phyloP scores from a whole-genome alignment of 352 stramenopile genomes.

The Globisporangium viniferum region DNA sequence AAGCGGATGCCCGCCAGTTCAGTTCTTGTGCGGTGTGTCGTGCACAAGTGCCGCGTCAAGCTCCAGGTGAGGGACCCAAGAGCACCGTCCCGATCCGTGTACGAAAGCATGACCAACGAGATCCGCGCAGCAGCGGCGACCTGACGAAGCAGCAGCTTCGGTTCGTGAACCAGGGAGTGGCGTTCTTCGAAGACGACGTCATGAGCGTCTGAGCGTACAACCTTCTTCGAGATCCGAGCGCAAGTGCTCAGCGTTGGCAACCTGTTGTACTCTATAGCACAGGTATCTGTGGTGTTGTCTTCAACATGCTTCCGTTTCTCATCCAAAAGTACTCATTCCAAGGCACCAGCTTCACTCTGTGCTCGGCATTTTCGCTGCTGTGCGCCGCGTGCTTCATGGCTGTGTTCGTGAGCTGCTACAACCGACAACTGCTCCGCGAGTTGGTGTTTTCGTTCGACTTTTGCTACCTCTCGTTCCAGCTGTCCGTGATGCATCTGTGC shows the following conservation, averaged over 20 bases:
- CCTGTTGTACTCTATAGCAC: neutral
- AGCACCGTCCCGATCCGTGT: neutral
- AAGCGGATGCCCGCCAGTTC: constrained; percentile 1
- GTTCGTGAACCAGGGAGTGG: neutral
- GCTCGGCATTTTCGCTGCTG: constrained; percentile 1
- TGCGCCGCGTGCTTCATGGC: constrained; percentile 18
- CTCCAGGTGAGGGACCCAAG: neutral
- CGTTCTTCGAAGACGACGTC: constrained; percentile 9
- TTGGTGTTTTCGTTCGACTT: constrained; percentile 42
- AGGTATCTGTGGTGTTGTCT: neutral
- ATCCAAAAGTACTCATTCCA: neutral
- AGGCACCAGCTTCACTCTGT: neutral
- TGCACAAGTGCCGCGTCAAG: constrained; percentile 11
- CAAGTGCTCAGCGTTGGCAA: neutral
- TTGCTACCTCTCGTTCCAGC: constrained; percentile 32
- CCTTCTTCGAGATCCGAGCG: neutral
- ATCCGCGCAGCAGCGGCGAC: neutral
- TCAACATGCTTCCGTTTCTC: constrained; percentile 6
- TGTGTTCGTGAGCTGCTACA: constrained; percentile 9
- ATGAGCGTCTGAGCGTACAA: neutral
- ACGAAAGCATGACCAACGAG: constrained; percentile 1
- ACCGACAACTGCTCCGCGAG: constrained; percentile 26
- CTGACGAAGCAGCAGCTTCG: constrained; percentile 12
- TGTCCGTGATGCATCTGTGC: constrained; percentile 25
- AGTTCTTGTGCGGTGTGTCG: constrained; percentile 18